These are phyloP conservation scores for Amylostereum areolatum DNA, from an alignment of 1,284 basidiomycete genomes.

Conservation along the genomic window DNA sequence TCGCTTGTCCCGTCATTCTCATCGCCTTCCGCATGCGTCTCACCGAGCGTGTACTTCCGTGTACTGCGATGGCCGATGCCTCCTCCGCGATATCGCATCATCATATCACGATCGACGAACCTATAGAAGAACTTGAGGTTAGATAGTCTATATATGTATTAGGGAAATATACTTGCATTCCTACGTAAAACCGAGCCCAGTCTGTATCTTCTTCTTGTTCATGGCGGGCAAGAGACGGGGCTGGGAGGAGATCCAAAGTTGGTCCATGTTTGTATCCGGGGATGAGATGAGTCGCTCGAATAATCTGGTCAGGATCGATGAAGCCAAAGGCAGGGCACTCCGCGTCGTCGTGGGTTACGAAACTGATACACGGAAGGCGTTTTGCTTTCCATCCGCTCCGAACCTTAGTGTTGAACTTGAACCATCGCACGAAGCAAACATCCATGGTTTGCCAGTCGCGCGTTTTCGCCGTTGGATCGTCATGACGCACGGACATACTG, in stretches of 20 bases:
- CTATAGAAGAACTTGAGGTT: conserved; percentile 1
- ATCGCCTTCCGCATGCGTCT: too few relatives aligned
- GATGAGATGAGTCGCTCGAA: conserved; percentile 19
- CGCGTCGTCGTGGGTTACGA: conserved; percentile 12
- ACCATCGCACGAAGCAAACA: conserved; percentile 22
- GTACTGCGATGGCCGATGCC: conserved; percentile 13
- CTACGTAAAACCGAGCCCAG: conserved; percentile 1
- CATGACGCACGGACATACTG: conserved; percentile 6
- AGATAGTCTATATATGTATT: neutral
- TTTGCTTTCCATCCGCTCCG: conserved; percentile 9
- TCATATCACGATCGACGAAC: conserved; percentile 16
- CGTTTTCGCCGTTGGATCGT: neutral
- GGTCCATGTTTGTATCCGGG: conserved; percentile 12
- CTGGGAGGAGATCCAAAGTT: neutral
- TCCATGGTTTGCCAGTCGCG: too few relatives aligned
- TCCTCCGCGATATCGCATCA: conserved; percentile 13
- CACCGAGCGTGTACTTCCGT: neutral
- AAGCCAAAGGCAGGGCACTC: conserved; percentile 17
- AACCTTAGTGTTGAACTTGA: conserved; percentile 11
- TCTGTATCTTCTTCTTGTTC: too few relatives aligned
- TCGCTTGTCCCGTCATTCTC: too few relatives aligned
- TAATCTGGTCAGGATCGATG: conserved; percentile 15
- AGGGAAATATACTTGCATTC: conserved; percentile 2
- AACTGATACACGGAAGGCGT: conserved; percentile 10
- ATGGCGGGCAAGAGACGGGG: neutral